Percentiles rank a stretch among this genome's conserved stretches.
Conservation (phyloP, 345 rosid species). For the Excoecaria cochinchinensis region DNA sequence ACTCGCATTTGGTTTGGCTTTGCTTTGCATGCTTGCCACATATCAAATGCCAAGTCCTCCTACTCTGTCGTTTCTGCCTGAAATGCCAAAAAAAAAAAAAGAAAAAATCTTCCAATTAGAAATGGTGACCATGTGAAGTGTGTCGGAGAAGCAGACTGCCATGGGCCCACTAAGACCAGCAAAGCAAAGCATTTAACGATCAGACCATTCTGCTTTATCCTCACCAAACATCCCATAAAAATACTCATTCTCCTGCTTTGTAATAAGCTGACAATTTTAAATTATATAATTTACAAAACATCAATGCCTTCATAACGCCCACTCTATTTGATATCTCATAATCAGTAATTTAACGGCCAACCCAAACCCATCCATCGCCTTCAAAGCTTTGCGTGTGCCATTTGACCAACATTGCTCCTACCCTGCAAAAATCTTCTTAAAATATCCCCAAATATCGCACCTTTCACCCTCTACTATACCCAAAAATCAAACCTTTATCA, state of each 20-base stretch:
- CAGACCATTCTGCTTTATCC: not conserved
- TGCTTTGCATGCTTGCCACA: slow-evolving; percentile 15
- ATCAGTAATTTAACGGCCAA: too few species aligned
- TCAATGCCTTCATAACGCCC: too few species aligned
- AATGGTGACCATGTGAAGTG: slow-evolving; percentile 28
- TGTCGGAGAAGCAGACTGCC: slow-evolving; percentile 9
- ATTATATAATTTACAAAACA: too few species aligned
- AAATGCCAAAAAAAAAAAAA: not conserved
- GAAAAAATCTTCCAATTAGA: not conserved
- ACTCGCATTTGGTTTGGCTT: not conserved
- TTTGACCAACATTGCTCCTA: not conserved
- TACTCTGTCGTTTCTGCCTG: not conserved
- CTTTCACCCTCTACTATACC: too few species aligned
- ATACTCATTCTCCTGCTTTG: too few species aligned
- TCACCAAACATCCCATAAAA: not conserved
- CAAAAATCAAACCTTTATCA: not conserved
- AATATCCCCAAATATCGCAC: not conserved
- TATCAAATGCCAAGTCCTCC: not conserved
- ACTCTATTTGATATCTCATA: too few species aligned
- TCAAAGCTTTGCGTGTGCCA: not conserved
- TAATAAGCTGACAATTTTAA: too few species aligned
- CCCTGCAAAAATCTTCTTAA: not conserved
- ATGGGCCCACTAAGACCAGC: slow-evolving; percentile 6
- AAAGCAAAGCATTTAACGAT: not conserved
- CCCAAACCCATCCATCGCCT: not conserved